Conservation (phyloP, 768 basidiomycete species). For the Mycena sanguinolenta region DNA sequence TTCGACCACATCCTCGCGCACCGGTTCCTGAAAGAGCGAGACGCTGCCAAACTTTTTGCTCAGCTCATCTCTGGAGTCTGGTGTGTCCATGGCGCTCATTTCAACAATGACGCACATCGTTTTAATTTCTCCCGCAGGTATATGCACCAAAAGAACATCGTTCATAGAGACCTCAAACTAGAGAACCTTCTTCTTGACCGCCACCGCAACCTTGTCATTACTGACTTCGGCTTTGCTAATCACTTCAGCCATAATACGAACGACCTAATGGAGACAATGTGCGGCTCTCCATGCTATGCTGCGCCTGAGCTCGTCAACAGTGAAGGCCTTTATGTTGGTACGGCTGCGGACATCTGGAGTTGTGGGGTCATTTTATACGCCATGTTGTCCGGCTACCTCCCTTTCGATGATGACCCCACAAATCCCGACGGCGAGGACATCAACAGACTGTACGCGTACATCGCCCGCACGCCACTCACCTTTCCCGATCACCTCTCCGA, state of each 20-base stretch:
- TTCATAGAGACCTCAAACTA: conserved; percentile 85
- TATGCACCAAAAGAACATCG: conserved; percentile 82
- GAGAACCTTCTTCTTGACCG: conserved; percentile 69
- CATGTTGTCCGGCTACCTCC: conserved; percentile 96
- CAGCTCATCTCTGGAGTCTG: conserved; percentile 99
- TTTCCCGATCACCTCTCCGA: conserved; percentile 94
- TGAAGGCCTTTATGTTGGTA: conserved; percentile 96
- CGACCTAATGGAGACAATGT: conserved; percentile 98
- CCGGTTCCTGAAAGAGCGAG: conserved; percentile 92
- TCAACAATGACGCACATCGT: too few relatives aligned
- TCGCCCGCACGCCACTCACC: conserved; percentile 94
- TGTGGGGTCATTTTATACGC: conserved; percentile 97
- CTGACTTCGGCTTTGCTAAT: conserved; percentile 54
- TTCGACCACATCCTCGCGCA: conserved; percentile 99
- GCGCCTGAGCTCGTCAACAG: conserved; percentile 98
- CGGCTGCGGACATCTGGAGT: conserved; percentile 98
- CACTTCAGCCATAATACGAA: conserved; percentile 91
- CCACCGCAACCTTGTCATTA: conserved; percentile 38
- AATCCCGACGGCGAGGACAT: conserved; percentile 99
- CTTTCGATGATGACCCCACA: conserved; percentile 98
- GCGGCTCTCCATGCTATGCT: conserved; percentile 97
- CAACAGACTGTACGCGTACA: conserved; percentile 97
- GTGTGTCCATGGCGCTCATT: conserved; percentile 36
- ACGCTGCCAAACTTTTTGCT: conserved; percentile 95
- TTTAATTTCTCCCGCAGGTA: conserved; percentile 54